phyloP scores from a whole-genome alignment of 805 yeast genomes.

The Yarrowia divulgata region DNA sequence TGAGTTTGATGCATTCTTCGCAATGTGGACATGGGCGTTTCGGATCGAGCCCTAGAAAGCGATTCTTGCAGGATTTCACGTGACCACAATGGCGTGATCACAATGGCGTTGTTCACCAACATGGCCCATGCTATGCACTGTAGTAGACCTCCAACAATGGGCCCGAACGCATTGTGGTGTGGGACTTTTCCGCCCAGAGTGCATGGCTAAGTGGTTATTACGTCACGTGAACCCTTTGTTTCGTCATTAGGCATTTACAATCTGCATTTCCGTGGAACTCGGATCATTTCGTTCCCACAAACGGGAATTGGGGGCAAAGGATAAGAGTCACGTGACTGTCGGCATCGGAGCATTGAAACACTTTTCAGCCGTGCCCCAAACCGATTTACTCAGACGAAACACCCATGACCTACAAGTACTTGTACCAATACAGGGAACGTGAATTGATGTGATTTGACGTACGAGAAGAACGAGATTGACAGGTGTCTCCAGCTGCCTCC shows the following conservation, averaged over 20 bases:
- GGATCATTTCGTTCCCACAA: background rate
- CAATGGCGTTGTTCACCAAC: conserved; percentile 1
- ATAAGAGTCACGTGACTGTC: background rate
- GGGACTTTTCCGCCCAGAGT: background rate
- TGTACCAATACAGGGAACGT: no score
- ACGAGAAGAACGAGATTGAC: no score
- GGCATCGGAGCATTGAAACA: background rate
- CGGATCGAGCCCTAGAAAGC: conserved; percentile 1
- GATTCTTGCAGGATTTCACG: background rate
- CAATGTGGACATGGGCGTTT: conserved; percentile 12
- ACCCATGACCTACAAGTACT: no score
- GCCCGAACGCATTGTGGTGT: background rate
- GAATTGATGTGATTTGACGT: no score
- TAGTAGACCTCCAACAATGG: conserved; percentile 4
- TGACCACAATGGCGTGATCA: conserved; percentile 9
- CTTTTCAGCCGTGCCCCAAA: background rate
- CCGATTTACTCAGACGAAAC: no score
- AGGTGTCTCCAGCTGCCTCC: no score
- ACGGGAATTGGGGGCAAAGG: conserved; percentile 1
- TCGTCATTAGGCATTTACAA: conserved; percentile 5
- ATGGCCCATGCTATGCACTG: conserved; percentile 19
- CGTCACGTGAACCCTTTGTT: conserved; percentile 16
- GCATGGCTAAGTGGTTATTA: background rate
- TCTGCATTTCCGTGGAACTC: conserved; percentile 12
- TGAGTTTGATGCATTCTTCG: conserved; percentile 2